Conservation (phyloP, 768 basidiomycete genomes). For the Phlebiopsis gigantea region DNA sequence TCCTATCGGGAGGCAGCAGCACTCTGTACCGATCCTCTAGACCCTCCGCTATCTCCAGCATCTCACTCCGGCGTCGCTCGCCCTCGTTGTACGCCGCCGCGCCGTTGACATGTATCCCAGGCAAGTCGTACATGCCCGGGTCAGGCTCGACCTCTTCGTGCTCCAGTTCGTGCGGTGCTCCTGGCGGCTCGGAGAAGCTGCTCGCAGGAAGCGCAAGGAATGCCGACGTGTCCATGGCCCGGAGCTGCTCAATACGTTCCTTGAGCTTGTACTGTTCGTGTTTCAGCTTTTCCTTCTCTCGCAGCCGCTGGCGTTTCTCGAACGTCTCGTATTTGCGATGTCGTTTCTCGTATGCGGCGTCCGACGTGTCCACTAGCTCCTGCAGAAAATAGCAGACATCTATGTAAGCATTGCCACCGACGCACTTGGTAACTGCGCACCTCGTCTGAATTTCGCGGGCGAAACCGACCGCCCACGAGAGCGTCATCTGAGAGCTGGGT, state of each 20-base stretch:
- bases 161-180: constrained; percentile 23
- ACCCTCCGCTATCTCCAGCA: constrained; percentile 61
- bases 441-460: constrained; percentile 64
- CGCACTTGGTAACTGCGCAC: constrained; percentile 38
- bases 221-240: constrained; percentile 63
- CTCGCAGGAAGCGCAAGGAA: constrained; percentile 61
- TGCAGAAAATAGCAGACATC: constrained; percentile 23
- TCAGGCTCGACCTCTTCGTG: constrained; percentile 16
- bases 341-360: constrained; percentile 73
- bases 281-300: constrained; percentile 89
- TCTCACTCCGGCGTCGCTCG: constrained; percentile 67
- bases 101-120: constrained; percentile 34
- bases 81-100: constrained; percentile 46
- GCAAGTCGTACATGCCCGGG: constrained; percentile 16
- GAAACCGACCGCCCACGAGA: constrained; percentile 61
- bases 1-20: constrained; percentile 62
- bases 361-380: constrained; percentile 65
- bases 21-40: constrained; percentile 71
- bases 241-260: constrained; percentile 81
- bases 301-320: constrained; percentile 78
- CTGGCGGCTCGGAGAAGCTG: constrained; percentile 41
- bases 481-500: constrained; percentile 40
- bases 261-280: constrained; percentile 91
- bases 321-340: constrained; percentile 85
- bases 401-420: background rate